These are phyloP conservation scores for Hypoxylon sp. DNA, from an alignment of 2,329 filamentous ascomycete species.

Conservation along the genomic window DNA sequence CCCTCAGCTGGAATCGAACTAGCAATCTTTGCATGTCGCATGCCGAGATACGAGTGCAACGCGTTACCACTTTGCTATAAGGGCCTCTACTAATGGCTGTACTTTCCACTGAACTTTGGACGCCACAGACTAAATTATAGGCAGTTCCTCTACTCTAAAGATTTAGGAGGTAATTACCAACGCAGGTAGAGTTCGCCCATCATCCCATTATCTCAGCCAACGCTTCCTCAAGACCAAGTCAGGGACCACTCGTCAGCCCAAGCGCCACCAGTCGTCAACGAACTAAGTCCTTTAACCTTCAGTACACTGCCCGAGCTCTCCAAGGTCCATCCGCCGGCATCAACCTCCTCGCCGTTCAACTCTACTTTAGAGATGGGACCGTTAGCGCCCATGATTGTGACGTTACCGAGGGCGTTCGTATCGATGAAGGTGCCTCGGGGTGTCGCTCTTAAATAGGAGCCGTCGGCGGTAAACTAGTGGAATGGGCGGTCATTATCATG, in stretches of 20 bases:
- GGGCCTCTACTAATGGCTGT: background rate
- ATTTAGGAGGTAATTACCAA: background rate
- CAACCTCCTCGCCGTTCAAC: slow-evolving; percentile 63
- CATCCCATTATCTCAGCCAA: background rate
- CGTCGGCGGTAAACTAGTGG: slow-evolving; percentile 56
- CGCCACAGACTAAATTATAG: background rate
- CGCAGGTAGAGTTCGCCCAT: background rate
- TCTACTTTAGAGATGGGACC: slow-evolving; percentile 57
- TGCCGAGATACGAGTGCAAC: slow-evolving; percentile 1
- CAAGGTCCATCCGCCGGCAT: slow-evolving; percentile 59
- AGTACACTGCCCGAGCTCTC: slow-evolving; percentile 61
- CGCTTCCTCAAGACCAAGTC: slow-evolving; percentile 57
- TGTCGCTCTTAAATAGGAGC: slow-evolving; percentile 59
- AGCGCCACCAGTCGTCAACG: slow-evolving; percentile 64
- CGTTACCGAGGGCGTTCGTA: slow-evolving; percentile 67
- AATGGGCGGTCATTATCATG: slow-evolving; percentile 14
- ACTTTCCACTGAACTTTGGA: background rate
- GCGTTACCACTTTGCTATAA: background rate
- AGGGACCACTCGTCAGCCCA: slow-evolving; percentile 69
- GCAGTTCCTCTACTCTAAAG: no score
- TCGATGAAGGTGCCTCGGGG: slow-evolving; percentile 67
- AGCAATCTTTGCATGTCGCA: slow-evolving; percentile 32
- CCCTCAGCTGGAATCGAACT: slow-evolving; percentile 40
- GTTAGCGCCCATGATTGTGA: slow-evolving; percentile 71
- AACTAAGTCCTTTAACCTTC: slow-evolving; percentile 62